Conservation (phyloP, 331 rosid species). For the Prunus yedoensis region DNA sequence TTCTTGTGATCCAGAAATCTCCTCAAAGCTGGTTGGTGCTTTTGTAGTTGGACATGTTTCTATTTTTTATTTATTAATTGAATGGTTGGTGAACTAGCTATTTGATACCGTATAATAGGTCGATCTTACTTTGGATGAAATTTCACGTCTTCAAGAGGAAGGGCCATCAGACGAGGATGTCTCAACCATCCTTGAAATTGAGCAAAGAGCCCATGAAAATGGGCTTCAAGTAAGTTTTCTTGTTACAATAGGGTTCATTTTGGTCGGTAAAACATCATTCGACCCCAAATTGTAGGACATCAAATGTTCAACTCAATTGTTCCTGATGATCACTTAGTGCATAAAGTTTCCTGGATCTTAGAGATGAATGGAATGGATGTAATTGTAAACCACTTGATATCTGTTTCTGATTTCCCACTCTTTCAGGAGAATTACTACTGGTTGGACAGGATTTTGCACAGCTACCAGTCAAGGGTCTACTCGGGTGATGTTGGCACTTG, state of each 20-base stretch:
- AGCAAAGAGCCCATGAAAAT: conserved; percentile 95
- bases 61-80: background rate
- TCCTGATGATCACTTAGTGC: conserved; percentile 10
- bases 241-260: background rate
- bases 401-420: conserved; percentile 30
- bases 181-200: conserved; percentile 83
- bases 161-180: conserved; percentile 88
- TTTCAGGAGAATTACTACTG: conserved; percentile 92
- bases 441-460: conserved; percentile 90
- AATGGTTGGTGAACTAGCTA: conserved; percentile 16
- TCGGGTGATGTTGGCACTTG: conserved; percentile 71
- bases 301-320: conserved; percentile 4
- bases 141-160: conserved; percentile 86
- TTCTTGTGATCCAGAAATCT: conserved; percentile 93
- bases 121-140: conserved; percentile 86
- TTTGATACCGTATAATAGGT: conserved; percentile 49
- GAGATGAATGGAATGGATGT: conserved; percentile 22
- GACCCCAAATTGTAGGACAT: background rate
- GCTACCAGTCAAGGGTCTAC: conserved; percentile 92
- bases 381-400: conserved; percentile 11
- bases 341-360: conserved; percentile 14
- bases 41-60: background rate
- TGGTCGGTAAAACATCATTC: conserved; percentile 5
- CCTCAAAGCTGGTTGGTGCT: conserved; percentile 76
- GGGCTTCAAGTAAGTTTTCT: conserved; percentile 77